These are phyloP conservation scores for Penicillium soppii DNA, from an alignment of 495 filamentous ascomycete genomes.

Conservation along the genomic window DNA sequence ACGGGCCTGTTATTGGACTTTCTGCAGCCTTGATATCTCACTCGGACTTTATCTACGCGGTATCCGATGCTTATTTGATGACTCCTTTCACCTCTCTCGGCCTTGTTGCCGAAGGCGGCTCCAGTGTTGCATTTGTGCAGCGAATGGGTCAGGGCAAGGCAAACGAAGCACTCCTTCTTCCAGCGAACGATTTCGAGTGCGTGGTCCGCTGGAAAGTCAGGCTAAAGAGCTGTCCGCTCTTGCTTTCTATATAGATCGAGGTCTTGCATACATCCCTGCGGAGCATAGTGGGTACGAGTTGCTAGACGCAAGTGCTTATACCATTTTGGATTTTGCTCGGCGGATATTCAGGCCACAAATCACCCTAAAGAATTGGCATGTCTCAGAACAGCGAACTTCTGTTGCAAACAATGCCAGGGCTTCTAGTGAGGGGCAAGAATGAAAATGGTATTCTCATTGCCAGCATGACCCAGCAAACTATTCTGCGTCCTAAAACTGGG, in stretches of 20 bases:
- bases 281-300: constrained; percentile 11
- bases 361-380: constrained; percentile 11
- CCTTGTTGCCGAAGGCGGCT: too few relatives aligned
- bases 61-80: too few relatives aligned
- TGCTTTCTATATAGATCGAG: constrained; percentile 20
- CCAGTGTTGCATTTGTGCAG: too few relatives aligned
- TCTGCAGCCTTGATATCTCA: too few relatives aligned
- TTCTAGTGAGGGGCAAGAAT: constrained; percentile 15
- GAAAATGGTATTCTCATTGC: constrained; percentile 12
- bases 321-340: constrained; percentile 18
- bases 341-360: constrained; percentile 10
- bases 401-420: constrained; percentile 17
- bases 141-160: too few relatives aligned
- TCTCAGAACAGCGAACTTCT: constrained; percentile 9
- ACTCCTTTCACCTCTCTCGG: too few relatives aligned
- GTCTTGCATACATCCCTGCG: constrained; percentile 18
- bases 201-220: constrained; percentile 3
- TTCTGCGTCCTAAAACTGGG: constrained; percentile 15
- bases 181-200: constrained; percentile 11
- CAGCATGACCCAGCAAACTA: constrained; percentile 19
- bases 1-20: too few relatives aligned
- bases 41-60: too few relatives aligned
- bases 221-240: constrained; percentile 17
- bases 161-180: background rate
- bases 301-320: constrained; percentile 14